phyloP scores from a whole-genome alignment of 768 basidiomycete species.

The Lentinula sp. region DNA sequence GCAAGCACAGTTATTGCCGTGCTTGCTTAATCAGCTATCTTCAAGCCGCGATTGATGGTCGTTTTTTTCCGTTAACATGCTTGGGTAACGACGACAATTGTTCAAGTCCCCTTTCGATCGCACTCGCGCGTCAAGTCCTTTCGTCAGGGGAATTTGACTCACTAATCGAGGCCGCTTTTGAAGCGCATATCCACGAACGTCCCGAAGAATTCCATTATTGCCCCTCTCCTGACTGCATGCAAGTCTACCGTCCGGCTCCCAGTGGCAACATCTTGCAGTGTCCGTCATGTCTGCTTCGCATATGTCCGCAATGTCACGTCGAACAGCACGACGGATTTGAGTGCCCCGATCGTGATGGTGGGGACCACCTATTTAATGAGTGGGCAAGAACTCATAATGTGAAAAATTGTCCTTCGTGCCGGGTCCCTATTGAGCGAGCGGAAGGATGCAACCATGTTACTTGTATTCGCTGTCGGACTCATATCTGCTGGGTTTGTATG shows the following conservation, averaged over 20 bases:
- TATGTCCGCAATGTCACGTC: constrained; percentile 58
- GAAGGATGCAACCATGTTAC: constrained; percentile 83
- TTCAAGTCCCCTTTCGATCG: constrained; percentile 46
- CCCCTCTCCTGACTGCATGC: constrained; percentile 73
- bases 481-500: constrained; percentile 79
- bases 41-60: constrained; percentile 46
- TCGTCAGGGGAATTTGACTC: constrained; percentile 46
- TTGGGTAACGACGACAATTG: constrained; percentile 63
- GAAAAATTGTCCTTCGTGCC: constrained; percentile 71
- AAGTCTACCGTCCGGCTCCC: constrained; percentile 59
- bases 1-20: constrained; percentile 68
- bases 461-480: constrained; percentile 68
- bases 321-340: constrained; percentile 60
- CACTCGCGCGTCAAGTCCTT: constrained; percentile 44
- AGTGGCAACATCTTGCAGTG: constrained; percentile 54
- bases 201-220: constrained; percentile 66
- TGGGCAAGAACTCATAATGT: constrained; percentile 64
- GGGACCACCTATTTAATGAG: constrained; percentile 51
- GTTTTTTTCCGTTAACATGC: constrained; percentile 66
- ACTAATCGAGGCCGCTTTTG: constrained; percentile 53
- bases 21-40: constrained; percentile 58
- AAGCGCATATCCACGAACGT: constrained; percentile 52
- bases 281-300: constrained; percentile 63
- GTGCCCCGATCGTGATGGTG: constrained; percentile 56
- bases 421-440: constrained; percentile 60